Evolutionary conservation across 1,284 basidiomycete species (phyloP).

Genomic region (Ustilago xerochloae): DNA sequence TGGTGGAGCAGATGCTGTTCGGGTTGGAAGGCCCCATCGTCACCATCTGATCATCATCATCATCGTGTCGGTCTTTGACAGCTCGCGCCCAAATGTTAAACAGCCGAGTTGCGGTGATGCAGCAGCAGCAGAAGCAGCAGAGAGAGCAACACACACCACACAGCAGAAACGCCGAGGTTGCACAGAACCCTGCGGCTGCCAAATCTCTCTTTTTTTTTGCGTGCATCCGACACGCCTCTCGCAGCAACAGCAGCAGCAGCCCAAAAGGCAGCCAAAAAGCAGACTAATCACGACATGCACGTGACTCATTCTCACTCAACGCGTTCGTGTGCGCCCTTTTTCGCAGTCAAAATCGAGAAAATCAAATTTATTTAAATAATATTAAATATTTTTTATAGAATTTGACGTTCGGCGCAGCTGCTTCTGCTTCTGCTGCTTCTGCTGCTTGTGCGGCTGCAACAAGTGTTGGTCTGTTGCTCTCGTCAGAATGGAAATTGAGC

Average conservation of each 20-base stretch:
- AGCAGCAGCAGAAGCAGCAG: neutral
- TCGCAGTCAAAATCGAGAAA: neutral
- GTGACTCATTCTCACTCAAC: slow-evolving; percentile 12
- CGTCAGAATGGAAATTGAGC: slow-evolving; percentile 13
- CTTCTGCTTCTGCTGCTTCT: too few relatives aligned
- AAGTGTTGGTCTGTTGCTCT: slow-evolving; percentile 15
- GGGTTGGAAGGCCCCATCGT: too few relatives aligned
- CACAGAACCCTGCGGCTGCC: neutral
- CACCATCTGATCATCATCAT: too few relatives aligned
- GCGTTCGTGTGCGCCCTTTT: slow-evolving; percentile 8
- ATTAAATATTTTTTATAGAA: neutral
- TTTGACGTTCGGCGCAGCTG: slow-evolving; percentile 6
- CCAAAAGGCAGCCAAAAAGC: neutral
- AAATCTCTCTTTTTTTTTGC: neutral
- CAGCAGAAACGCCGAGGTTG: neutral
- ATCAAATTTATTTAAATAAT: neutral
- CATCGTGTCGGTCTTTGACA: slow-evolving; percentile 4
- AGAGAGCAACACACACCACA: too few relatives aligned
- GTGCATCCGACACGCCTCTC: neutral
- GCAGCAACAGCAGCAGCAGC: neutral
- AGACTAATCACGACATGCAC: neutral
- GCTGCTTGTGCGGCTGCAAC: too few relatives aligned
- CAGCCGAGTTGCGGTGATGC: slow-evolving; percentile 1
- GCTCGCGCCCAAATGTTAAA: slow-evolving; percentile 3
- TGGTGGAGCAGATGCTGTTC: too few relatives aligned